Evolutionary conservation across 2,329 filamentous ascomycete species (phyloP).

Genomic region (Pseudocercospora macadamiae): DNA sequence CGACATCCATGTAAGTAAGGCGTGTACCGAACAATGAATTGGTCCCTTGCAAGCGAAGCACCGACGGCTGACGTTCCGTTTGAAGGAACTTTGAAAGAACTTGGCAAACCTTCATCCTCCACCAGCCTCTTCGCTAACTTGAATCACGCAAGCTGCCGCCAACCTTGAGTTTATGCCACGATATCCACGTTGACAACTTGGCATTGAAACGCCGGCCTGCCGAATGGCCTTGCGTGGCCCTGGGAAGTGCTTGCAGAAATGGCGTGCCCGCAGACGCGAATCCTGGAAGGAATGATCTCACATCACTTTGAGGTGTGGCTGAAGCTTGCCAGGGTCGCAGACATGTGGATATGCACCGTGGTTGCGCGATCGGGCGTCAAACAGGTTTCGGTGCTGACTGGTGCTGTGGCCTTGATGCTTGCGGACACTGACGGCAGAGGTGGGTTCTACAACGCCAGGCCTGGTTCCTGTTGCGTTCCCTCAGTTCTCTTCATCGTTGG

Average conservation of each 20-base stretch:
- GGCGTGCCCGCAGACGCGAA: neutral
- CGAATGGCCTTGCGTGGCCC: constrained; percentile 4
- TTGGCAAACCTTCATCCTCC: constrained; percentile 4
- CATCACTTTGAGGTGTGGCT: constrained; percentile 5
- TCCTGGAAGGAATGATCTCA: constrained; percentile 1
- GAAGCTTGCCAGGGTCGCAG: constrained; percentile 2
- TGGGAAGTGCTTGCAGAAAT: constrained; percentile 13
- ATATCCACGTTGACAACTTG: neutral
- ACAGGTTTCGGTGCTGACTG: constrained; percentile 24
- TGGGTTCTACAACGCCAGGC: constrained; percentile 3
- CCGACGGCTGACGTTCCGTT: neutral
- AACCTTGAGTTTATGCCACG: constrained; percentile 24
- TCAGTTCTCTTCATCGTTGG: neutral
- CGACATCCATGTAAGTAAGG: too few relatives aligned
- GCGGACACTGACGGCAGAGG: constrained; percentile 1
- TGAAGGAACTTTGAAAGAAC: too few relatives aligned
- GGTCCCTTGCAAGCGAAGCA: neutral
- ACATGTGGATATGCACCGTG: constrained; percentile 7
- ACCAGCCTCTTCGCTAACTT: constrained; percentile 4
- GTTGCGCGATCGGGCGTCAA: constrained; percentile 22
- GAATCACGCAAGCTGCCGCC: constrained; percentile 3
- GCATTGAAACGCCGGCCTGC: constrained; percentile 3
- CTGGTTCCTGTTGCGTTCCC: constrained; percentile 10
- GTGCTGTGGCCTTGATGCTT: constrained; percentile 7
- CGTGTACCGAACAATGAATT: neutral